Evolutionary conservation across 352 stramenopile genomes (phyloP).

Genomic region (Thalassiosira ordinaria): DNA sequence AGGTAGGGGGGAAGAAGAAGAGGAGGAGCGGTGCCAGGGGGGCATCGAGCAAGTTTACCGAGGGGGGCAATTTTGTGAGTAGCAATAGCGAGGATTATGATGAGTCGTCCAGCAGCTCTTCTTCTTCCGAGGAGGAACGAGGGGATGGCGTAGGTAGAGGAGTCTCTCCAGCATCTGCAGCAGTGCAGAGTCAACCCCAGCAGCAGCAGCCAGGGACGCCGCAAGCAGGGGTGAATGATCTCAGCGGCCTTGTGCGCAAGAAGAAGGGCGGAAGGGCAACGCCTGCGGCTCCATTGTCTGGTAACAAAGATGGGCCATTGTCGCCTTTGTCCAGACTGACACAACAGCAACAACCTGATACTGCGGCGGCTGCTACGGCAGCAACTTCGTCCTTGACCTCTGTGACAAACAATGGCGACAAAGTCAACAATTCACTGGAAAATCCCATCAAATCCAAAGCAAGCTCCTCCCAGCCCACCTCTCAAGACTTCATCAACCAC

Average conservation of each 20-base stretch:
- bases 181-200: background rate
- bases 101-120: slow-evolving; percentile 21
- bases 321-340: slow-evolving; percentile 20
- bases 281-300: background rate
- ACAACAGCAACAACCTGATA: background rate
- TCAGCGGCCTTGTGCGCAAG: slow-evolving; percentile 65
- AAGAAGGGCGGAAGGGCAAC: slow-evolving; percentile 63
- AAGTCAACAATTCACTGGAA: slow-evolving; percentile 13
- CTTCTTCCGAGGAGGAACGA: too few species aligned
- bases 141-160: too few species aligned
- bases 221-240: slow-evolving; percentile 64
- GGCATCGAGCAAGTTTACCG: slow-evolving; percentile 34
- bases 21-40: background rate
- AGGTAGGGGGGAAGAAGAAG: slow-evolving; percentile 21
- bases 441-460: background rate
- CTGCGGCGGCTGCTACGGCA: too few species aligned
- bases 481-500: slow-evolving; percentile 7
- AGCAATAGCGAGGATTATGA: slow-evolving; percentile 51
- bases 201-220: background rate
- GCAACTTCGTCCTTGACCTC: too few species aligned
- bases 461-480: too few species aligned
- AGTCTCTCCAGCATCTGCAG: too few species aligned
- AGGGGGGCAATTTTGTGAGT: slow-evolving; percentile 44
- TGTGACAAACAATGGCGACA: slow-evolving; percentile 14
- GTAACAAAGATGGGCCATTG: slow-evolving; percentile 10